These are phyloP conservation scores for Penicillium decumbens DNA, from an alignment of 2,329 filamentous ascomycete genomes.

Conservation along the genomic window DNA sequence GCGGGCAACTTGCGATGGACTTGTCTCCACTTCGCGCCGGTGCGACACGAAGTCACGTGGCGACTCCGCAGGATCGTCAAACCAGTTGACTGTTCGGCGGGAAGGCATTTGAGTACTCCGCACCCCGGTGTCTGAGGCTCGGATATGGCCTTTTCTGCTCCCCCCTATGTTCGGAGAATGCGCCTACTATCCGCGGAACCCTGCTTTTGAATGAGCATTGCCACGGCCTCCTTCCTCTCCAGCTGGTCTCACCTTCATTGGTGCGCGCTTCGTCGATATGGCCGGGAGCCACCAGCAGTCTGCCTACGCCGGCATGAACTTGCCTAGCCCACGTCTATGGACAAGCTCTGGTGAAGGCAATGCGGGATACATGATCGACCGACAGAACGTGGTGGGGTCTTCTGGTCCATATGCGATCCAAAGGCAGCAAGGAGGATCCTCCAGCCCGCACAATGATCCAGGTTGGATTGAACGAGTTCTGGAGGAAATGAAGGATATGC, in stretches of 20 bases:
- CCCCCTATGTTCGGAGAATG: constrained; percentile 10
- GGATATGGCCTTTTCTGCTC: constrained; percentile 4
- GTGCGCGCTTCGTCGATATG: constrained; percentile 8
- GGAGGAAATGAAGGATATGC: constrained; percentile 81
- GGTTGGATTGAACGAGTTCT: constrained; percentile 88
- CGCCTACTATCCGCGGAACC: constrained; percentile 3
- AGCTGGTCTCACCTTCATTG: neutral
- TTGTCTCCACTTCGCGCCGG: constrained; percentile 20
- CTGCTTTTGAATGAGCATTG: neutral
- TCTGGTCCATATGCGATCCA: constrained; percentile 14
- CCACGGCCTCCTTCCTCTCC: neutral
- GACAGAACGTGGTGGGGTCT: constrained; percentile 10
- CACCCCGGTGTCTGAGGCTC: neutral
- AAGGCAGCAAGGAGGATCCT: constrained; percentile 10
- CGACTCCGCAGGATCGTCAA: neutral
- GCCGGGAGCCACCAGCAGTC: constrained; percentile 11
- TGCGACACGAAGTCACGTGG: constrained; percentile 25
- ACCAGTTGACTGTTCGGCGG: constrained; percentile 5
- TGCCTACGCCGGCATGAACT: constrained; percentile 9
- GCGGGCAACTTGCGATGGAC: constrained; percentile 12
- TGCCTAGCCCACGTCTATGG: constrained; percentile 6
- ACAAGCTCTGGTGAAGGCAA: constrained; percentile 10
- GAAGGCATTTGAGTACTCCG: neutral
- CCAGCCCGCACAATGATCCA: constrained; percentile 58
- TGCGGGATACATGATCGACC: constrained; percentile 7